Percentiles rank a stretch among this genome's conserved stretches.
phyloP scores from a whole-genome alignment of 306 rosid genomes.

The Prunus dulcis region DNA sequence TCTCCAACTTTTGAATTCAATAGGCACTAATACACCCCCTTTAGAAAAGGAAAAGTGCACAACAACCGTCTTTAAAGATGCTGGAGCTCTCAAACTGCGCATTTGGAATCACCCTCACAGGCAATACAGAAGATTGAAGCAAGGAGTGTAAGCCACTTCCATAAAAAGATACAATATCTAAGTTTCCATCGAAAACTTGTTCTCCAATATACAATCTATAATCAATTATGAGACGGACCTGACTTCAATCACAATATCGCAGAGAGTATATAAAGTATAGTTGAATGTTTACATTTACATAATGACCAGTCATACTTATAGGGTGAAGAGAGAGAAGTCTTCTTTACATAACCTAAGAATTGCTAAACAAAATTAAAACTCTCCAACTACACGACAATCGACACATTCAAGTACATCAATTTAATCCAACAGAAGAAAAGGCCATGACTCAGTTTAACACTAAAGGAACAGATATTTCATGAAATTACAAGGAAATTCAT shows the following conservation, averaged over 20 bases:
- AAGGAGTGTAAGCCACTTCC: conserved; percentile 7
- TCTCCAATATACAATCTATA: neutral
- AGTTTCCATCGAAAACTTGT: neutral
- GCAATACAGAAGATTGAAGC: neutral
- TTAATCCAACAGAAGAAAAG: neutral
- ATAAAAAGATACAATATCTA: neutral
- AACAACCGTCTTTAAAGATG: neutral
- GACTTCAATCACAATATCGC: neutral
- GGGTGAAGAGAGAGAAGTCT: neutral
- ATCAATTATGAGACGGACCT: neutral
- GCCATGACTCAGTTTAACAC: neutral
- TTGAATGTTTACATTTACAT: neutral
- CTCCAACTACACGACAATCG: neutral
- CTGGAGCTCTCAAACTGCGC: neutral
- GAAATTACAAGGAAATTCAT: neutral
- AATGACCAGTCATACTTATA: conserved; percentile 6
- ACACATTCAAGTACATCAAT: neutral
- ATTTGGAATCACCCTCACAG: conserved; percentile 3
- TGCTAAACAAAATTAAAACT: neutral
- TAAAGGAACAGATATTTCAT: neutral
- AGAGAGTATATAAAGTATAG: neutral
- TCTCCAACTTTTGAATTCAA: neutral
- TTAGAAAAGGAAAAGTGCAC: neutral
- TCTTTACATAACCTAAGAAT: neutral
- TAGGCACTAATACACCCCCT: neutral